Evolutionary conservation across 331 rosid species (phyloP).

Genomic region (Acacia concinna): DNA sequence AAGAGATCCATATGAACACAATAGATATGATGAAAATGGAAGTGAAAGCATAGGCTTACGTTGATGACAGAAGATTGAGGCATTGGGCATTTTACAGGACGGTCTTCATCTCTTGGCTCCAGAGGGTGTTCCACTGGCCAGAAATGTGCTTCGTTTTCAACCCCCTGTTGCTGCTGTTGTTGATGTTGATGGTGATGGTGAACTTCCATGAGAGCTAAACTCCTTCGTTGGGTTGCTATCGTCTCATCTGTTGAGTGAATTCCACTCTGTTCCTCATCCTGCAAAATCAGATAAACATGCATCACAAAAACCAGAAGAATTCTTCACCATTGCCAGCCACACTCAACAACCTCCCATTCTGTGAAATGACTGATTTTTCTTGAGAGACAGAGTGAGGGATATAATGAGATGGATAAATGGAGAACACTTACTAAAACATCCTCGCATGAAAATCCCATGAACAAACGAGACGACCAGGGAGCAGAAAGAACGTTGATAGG

Average conservation of each 20-base stretch:
- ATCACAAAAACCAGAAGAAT: not conserved
- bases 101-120: conserved; percentile 93
- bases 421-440: conserved; percentile 54
- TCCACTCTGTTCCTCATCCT: conserved; percentile 52
- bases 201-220: conserved; percentile 45
- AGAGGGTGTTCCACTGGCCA: conserved; percentile 87
- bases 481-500: conserved; percentile 50
- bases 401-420: not conserved
- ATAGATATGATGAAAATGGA: not conserved
- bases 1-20: not conserved
- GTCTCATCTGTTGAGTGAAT: conserved; percentile 47
- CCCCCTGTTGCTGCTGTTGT: conserved; percentile 25
- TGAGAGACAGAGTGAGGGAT: not conserved
- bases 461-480: conserved; percentile 43
- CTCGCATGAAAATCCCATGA: conserved; percentile 57
- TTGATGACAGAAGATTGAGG: conserved; percentile 74
- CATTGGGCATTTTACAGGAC: conserved; percentile 92
- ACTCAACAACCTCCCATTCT: conserved; percentile 19
- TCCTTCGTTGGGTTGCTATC: conserved; percentile 25
- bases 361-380: not conserved
- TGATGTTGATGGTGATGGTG: conserved; percentile 29
- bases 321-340: not conserved
- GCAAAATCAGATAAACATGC: conserved; percentile 22
- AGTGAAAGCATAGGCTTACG: conserved; percentile 43
- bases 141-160: conserved; percentile 59